Percentiles rank a stretch among this genome's conserved stretches.
Evolutionary conservation across 768 basidiomycete species (phyloP).

Genomic region (Galerina marginata): DNA sequence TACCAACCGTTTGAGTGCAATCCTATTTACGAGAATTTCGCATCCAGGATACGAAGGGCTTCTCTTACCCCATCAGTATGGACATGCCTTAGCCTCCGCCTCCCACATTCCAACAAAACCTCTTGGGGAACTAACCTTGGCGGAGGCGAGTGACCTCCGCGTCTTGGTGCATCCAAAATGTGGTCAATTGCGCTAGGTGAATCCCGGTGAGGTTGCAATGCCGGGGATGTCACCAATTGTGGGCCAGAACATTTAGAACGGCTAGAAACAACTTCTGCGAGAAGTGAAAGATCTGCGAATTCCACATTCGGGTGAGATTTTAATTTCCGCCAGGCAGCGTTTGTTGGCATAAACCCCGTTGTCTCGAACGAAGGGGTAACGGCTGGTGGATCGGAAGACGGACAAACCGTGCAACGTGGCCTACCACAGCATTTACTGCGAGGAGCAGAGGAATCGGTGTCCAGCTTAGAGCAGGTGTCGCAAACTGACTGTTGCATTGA

Average conservation of each 20-base stretch:
- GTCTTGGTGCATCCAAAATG: not conserved
- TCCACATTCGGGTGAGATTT: slow-evolving; percentile 89
- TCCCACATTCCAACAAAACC: slow-evolving; percentile 66
- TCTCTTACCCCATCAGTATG: slow-evolving; percentile 75
- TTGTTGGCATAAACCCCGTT: slow-evolving; percentile 74
- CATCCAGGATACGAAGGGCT: slow-evolving; percentile 76
- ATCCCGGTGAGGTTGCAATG: slow-evolving; percentile 9
- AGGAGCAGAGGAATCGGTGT: slow-evolving; percentile 13
- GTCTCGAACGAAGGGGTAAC: slow-evolving; percentile 17
- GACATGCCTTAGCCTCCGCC: slow-evolving; percentile 67
- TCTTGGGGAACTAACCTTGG: slow-evolving; percentile 66
- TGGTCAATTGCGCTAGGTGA: not conserved
- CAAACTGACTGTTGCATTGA: slow-evolving; percentile 54
- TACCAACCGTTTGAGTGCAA: not conserved
- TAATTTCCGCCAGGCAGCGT: slow-evolving; percentile 82
- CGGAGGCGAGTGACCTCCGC: slow-evolving; percentile 37
- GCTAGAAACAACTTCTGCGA: slow-evolving; percentile 90
- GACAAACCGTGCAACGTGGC: slow-evolving; percentile 29
- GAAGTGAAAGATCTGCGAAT: slow-evolving; percentile 80
- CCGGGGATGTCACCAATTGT: slow-evolving; percentile 58
- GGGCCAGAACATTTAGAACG: slow-evolving; percentile 80
- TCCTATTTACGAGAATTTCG: slow-evolving; percentile 49
- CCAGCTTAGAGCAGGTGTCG: slow-evolving; percentile 46
- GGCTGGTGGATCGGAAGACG: slow-evolving; percentile 22
- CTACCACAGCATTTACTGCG: slow-evolving; percentile 27